Conservation (phyloP, 345 rosid species). For the Barbarea vulgaris region DNA sequence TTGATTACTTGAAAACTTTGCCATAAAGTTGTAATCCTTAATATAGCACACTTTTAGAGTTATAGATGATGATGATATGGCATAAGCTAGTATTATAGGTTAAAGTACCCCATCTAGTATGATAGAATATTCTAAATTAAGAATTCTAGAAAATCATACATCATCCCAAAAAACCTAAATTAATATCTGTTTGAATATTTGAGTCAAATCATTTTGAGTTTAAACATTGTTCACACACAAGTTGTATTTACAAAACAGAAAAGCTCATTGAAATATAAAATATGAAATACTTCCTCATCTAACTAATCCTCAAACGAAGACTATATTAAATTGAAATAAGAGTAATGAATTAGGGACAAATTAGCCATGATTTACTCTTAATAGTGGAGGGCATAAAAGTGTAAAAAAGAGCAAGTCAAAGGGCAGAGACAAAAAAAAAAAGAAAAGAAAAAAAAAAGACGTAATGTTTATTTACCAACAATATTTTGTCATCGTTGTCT, state of each 20-base stretch:
- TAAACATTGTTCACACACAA: slow-evolving; percentile 18
- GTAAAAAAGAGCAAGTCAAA: slow-evolving; percentile 31
- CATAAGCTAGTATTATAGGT: not conserved
- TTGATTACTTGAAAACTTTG: not conserved
- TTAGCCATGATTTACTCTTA: slow-evolving; percentile 20
- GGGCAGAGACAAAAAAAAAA: slow-evolving; percentile 31
- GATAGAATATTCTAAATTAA: not conserved
- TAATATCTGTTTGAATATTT: not conserved
- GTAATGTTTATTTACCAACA: not conserved
- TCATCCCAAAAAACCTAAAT: slow-evolving; percentile 4
- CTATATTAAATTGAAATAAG: not conserved
- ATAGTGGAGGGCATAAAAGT: not conserved
- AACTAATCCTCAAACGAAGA: not conserved
- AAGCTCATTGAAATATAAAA: not conserved
- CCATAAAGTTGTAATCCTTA: not conserved
- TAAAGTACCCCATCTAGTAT: not conserved
- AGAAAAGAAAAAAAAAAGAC: too few species aligned
- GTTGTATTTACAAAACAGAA: not conserved
- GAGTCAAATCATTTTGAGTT: not conserved
- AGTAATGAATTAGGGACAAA: slow-evolving; percentile 18
- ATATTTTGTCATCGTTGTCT: not conserved
- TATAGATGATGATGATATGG: not conserved
- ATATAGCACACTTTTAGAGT: not conserved
- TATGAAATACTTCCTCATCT: not conserved
- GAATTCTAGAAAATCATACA: not conserved